Conservation (phyloP, 441 rosid genomes). For the Populus hybrid region DNA sequence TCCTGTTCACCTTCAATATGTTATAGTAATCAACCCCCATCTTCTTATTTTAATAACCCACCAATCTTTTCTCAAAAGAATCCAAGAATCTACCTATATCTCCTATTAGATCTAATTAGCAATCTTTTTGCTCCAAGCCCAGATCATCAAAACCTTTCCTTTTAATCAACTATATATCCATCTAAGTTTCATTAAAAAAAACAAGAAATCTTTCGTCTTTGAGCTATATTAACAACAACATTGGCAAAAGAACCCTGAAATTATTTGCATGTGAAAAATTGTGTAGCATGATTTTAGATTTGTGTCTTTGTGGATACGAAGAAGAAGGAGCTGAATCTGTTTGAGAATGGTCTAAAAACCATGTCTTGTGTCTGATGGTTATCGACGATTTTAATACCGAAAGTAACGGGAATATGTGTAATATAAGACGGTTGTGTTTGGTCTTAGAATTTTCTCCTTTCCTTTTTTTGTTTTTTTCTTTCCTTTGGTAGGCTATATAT, state of each 20-base stretch:
- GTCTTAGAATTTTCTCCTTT: not conserved
- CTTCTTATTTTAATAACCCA: conserved; percentile 5
- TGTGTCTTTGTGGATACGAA: not conserved
- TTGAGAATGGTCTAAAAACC: not conserved
- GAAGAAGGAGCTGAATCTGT: conserved; percentile 2
- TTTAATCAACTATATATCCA: not conserved
- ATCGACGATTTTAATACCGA: conserved; percentile 7
- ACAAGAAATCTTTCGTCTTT: not conserved
- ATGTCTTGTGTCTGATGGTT: not conserved
- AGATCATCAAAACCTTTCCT: conserved; percentile 9
- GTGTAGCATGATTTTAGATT: not conserved
- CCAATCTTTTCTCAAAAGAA: not conserved
- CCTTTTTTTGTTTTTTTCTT: not conserved
- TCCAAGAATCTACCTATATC: not conserved
- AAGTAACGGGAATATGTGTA: not conserved
- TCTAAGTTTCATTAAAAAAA: not conserved
- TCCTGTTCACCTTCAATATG: conserved; percentile 62
- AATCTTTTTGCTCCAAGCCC: conserved; percentile 7
- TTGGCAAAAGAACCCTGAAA: too few relatives aligned
- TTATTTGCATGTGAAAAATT: not conserved
- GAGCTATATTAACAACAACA: not conserved
- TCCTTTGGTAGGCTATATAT: not conserved
- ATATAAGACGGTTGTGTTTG: not conserved
- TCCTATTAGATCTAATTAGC: conserved; percentile 8
- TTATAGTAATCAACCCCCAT: conserved; percentile 91